Evolutionary conservation across 2,329 filamentous ascomycete species (phyloP).

Genomic region (Tolypocladium capitatum): DNA sequence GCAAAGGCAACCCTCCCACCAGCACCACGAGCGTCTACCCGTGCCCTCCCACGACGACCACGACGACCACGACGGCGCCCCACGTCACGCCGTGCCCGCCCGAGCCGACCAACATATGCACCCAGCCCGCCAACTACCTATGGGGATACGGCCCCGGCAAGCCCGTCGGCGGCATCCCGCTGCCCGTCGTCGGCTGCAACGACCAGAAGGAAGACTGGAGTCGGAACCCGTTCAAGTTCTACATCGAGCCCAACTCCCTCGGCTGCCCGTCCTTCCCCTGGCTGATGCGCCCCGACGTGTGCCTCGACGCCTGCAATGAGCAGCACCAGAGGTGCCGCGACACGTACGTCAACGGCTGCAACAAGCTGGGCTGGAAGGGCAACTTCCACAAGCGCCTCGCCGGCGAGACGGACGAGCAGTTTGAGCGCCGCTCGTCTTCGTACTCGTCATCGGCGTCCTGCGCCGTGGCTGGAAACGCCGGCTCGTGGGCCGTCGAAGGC

Average conservation of each 20-base stretch:
- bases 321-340: conserved; percentile 35
- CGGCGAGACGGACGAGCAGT: conserved; percentile 9
- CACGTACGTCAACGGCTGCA: conserved; percentile 37
- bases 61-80: conserved; percentile 16
- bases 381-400: conserved; percentile 12
- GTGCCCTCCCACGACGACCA: conserved; percentile 16
- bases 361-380: conserved; percentile 14
- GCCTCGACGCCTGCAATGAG: conserved; percentile 37
- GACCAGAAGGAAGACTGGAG: conserved; percentile 29
- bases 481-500: conserved; percentile 5
- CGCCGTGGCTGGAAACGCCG: conserved; percentile 1
- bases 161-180: conserved; percentile 35
- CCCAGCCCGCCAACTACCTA: conserved; percentile 39
- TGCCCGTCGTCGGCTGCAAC: conserved; percentile 43
- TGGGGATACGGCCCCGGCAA: conserved; percentile 55
- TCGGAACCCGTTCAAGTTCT: conserved; percentile 37
- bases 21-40: conserved; percentile 22
- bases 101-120: conserved; percentile 37
- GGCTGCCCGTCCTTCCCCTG: conserved; percentile 32
- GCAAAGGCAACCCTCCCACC: conserved; percentile 18
- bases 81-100: conserved; percentile 25
- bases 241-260: conserved; percentile 27
- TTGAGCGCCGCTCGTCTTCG: conserved; percentile 10
- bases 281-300: conserved; percentile 24
- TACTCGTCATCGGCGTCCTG: neutral